phyloP scores from a whole-genome alignment of 768 basidiomycete species.

The Boletus subparvulus region DNA sequence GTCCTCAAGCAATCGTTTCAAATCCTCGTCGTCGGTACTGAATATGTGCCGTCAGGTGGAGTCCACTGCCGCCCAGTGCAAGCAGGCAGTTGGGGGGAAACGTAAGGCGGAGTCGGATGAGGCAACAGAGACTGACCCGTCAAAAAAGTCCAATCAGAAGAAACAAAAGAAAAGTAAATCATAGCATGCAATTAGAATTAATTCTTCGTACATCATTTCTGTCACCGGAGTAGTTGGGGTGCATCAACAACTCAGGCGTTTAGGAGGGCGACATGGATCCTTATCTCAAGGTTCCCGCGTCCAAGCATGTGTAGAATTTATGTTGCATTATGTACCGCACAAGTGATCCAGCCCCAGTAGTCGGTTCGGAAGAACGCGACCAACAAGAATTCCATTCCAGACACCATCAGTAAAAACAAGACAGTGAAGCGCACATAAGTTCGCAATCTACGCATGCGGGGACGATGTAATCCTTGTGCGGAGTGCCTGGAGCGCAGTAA shows the following conservation, averaged over 20 bases:
- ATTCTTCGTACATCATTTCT: not conserved
- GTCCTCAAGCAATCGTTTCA: conserved; percentile 55
- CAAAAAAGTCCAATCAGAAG: conserved; percentile 45
- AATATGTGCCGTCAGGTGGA: conserved; percentile 66
- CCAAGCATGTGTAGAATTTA: not conserved
- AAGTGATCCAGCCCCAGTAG: not conserved
- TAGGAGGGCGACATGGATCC: not conserved
- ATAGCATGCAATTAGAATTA: conserved; percentile 8
- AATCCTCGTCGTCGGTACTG: conserved; percentile 58
- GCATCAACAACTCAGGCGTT: not conserved
- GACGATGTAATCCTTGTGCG: conserved; percentile 12
- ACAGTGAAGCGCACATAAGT: not conserved
- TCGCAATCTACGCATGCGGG: conserved; percentile 5
- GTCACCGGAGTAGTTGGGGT: not conserved
- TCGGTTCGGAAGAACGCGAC: not conserved
- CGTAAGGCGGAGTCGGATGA: conserved; percentile 38
- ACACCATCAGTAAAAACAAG: not conserved
- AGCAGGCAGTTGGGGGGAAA: conserved; percentile 28
- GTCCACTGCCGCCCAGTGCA: conserved; percentile 14
- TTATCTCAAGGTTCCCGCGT: no score
- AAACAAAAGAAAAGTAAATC: conserved; percentile 42
- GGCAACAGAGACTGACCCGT: conserved; percentile 25
- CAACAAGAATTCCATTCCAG: not conserved
- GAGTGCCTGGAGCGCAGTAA: conserved; percentile 22
- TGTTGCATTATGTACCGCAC: not conserved